A percentile compares a stretch with the other conserved stretches of the same genome.
Evolutionary conservation across 202 grass and related monocot species (phyloP).

Genomic region (Carex arenaria): DNA sequence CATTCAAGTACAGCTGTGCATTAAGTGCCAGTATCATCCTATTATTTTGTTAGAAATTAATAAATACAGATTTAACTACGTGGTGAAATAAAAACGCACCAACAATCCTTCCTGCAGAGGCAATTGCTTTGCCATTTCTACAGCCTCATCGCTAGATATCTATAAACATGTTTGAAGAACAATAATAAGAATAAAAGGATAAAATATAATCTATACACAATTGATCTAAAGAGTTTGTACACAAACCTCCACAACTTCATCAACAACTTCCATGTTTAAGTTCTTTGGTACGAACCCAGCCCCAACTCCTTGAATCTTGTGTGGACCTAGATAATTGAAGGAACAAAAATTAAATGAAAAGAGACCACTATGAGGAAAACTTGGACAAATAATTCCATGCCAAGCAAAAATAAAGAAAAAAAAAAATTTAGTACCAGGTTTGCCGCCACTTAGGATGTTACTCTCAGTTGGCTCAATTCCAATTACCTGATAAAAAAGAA

Average conservation of each 20-base stretch:
- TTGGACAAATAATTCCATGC: not conserved
- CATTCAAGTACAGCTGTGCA: slow-evolving; percentile 1
- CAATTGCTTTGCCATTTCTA: slow-evolving; percentile 91
- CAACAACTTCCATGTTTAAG: slow-evolving; percentile 60
- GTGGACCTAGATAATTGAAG: slow-evolving; percentile 53
- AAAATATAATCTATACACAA: not conserved
- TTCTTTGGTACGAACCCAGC: slow-evolving; percentile 83
- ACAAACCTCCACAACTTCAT: slow-evolving; percentile 76
- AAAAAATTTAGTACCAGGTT: slow-evolving; percentile 45
- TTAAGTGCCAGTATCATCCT: not conserved
- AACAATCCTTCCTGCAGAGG: slow-evolving; percentile 90
- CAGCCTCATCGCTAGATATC: slow-evolving; percentile 89
- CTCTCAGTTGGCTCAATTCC: slow-evolving; percentile 92
- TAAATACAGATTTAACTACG: not conserved
- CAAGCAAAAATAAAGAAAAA: not conserved
- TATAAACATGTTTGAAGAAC: slow-evolving; percentile 21
- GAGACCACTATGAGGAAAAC: not conserved
- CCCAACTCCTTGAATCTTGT: slow-evolving; percentile 94
- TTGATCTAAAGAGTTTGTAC: slow-evolving; percentile 12
- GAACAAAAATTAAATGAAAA: not conserved
- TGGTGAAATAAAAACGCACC: slow-evolving; percentile 36
- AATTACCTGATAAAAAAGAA: slow-evolving; percentile 48
- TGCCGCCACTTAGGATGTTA: slow-evolving; percentile 80
- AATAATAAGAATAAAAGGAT: not conserved
- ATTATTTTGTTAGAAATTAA: not conserved